Base-by-base conservation (phyloP, 1,284 basidiomycete species). In the Sutorius eximius region DNA sequence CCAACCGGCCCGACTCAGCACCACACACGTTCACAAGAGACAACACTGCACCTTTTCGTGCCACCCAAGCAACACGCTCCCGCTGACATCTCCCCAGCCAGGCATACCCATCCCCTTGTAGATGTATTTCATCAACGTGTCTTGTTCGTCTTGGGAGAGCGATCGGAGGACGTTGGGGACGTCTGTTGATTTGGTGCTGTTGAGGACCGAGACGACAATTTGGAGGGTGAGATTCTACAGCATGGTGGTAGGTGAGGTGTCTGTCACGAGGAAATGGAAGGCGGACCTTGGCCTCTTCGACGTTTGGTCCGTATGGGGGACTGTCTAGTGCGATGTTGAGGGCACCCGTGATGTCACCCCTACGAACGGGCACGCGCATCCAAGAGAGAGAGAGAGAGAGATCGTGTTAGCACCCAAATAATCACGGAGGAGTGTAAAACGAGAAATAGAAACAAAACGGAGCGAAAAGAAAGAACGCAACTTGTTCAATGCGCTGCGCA, bases 81-180 rank as follows among this genome's bases (percentile, higher is more conserved):
- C 91, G 62, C 85, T 90, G 61, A 91, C 84, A 68, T 93, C 93
- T 49, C 86, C 87, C 82, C 85, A 90, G 45, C 84, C 91, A 12
- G 89, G 86, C 77, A 86, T 80, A 7, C 79, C 91, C 91, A 93
- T 94, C 32, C 89, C 95, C 76, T 99, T 99, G 85, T 99, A 99
- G 24, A 99, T 77, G 69, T 97, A 99, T 71, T 97, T 98, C 96
- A 98, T 99, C 54, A 98, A 79, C 34, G 87, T 91, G 67, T 98
- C 96, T 65, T 97, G 93, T 59, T 91, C 81, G 45, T 93, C 87
- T 57, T 85, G 82, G 8, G 85, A 82, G 40, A 98, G 81, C 1
- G 80, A 72, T 68, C 88, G 89, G 68, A 98, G 78, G 42, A 91
- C 85, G 29, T 74, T 75, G 1, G 89, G 77, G 55, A 99, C 95